Percentiles rank a stretch among this genome's conserved stretches.
phyloP scores from a whole-genome alignment of 306 rosid genomes.

The Myrica gale region DNA sequence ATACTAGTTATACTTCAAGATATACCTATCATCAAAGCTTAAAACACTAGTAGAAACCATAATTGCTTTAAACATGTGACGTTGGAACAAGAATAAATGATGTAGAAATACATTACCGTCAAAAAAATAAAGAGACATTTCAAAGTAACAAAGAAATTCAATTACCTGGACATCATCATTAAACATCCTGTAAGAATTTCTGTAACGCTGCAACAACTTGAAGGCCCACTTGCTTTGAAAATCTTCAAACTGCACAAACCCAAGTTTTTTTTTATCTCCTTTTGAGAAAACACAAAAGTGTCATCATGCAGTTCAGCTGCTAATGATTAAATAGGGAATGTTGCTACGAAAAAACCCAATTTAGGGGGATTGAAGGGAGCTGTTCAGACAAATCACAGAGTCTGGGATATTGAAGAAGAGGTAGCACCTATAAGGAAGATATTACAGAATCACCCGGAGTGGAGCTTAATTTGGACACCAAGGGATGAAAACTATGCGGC shows the following conservation, averaged over 20 bases:
- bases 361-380: no score
- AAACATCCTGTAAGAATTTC: constrained; percentile 91
- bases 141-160: constrained; percentile 10
- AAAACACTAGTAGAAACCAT: background rate
- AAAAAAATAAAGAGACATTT: constrained; percentile 7
- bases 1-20: background rate
- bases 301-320: background rate
- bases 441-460: no score
- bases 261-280: constrained; percentile 18
- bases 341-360: no score
- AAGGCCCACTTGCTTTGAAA: constrained; percentile 99
- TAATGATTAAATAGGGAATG: background rate
- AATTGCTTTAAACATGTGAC: background rate
- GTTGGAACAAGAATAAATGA: background rate
- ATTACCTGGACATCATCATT: constrained; percentile 97
- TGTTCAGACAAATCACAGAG: no score
- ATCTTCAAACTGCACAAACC: constrained; percentile 82
- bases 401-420: no score
- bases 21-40: background rate
- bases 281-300: background rate
- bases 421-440: no score
- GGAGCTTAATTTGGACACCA: no score
- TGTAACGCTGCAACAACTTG: constrained; percentile 89
- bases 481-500: no score
- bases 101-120: background rate